Base-by-base conservation (phyloP, 1,284 basidiomycete genomes). In the Golubevia pallescens region DNA sequence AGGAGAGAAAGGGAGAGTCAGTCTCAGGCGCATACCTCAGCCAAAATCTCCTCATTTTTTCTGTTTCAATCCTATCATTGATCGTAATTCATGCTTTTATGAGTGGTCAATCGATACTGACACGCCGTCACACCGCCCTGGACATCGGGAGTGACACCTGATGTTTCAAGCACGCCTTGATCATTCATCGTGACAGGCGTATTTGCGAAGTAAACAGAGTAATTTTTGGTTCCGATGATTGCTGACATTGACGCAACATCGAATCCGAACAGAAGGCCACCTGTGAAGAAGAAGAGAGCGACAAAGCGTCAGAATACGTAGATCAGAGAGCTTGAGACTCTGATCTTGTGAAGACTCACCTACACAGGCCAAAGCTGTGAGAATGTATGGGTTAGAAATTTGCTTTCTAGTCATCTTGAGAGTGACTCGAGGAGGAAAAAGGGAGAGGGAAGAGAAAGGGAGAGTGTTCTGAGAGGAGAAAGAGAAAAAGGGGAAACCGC, bases 261-360 rank as follows among this genome's bases (percentile, higher is more conserved):
- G 52, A 73, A 71, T 2, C 73, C 73, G 58, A 73, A 75, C 6
- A 75, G 60, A 32, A 75, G 42, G 34, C 73, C 73, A 20, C 73
- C 71, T 4, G 20, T 10, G 54, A 13, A 28, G 54, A 28, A 56
- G 5, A 13, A 1, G 13, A 28, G 54, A 28, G 10, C 20, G 13
- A 28, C 6, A n/a, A n/a, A n/a, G n/a, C n/a, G n/a, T 56, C 20
- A 56, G 54, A 5, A 6, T 56, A 7, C 13, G 54, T 21, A 6
- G 20, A 21, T 5, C 5, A 21, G 10, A 6, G 54, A 21, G 13
- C 24, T 56, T 5, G n/a, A n/a, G n/a, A n/a, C n/a, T n/a, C n/a
- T n/a, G n/a, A n/a, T n/a, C n/a, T n/a, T 21, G 7, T 56, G 13
- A 56, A 10, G 13, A 13, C 54, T 21, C 10, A 28, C 54, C 54